Conservation (phyloP, 768 basidiomycete genomes). For the Leccinellum rugosiceps region DNA sequence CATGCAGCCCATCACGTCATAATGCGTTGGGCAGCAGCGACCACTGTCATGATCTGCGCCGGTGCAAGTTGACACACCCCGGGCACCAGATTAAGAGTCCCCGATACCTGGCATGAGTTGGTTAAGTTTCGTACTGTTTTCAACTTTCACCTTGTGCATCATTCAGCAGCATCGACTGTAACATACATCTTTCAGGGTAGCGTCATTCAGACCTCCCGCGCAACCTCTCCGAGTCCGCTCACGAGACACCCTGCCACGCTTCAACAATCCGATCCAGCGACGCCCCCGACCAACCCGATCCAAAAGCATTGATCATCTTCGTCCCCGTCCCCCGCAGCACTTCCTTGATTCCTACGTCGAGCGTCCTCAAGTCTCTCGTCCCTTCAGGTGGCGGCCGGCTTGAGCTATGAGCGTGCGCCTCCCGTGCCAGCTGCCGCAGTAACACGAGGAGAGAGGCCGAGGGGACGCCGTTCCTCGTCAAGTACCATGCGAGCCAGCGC, state of each 20-base stretch:
- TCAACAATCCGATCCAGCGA: slow-evolving; percentile 65
- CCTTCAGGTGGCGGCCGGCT: slow-evolving; percentile 51
- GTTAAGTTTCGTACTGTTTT: no score
- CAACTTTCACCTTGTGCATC: no score
- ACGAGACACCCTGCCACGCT: slow-evolving; percentile 43
- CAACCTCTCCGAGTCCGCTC: background rate
- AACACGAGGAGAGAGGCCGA: slow-evolving; percentile 64
- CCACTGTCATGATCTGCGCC: background rate
- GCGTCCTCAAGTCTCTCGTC: slow-evolving; percentile 33
- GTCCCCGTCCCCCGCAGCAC: slow-evolving; percentile 84
- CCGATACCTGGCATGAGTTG: no score
- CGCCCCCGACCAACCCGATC: slow-evolving; percentile 69
- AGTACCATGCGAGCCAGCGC: slow-evolving; percentile 64
- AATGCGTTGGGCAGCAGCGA: background rate
- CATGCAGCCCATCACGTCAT: background rate
- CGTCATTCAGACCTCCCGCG: no score
- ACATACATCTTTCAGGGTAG: background rate
- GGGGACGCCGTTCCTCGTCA: slow-evolving; percentile 66
- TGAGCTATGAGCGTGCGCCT: slow-evolving; percentile 58
- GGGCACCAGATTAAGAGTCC: no score
- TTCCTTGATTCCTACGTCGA: slow-evolving; percentile 69
- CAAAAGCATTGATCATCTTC: slow-evolving; percentile 68
- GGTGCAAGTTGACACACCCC: background rate
- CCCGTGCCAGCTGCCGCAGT: slow-evolving; percentile 56
- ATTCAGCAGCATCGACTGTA: no score